Percentiles rank a stretch among this genome's conserved stretches.
phyloP scores from a whole-genome alignment of 176 grass and related monocot genomes.

The Leersia perrieri region DNA sequence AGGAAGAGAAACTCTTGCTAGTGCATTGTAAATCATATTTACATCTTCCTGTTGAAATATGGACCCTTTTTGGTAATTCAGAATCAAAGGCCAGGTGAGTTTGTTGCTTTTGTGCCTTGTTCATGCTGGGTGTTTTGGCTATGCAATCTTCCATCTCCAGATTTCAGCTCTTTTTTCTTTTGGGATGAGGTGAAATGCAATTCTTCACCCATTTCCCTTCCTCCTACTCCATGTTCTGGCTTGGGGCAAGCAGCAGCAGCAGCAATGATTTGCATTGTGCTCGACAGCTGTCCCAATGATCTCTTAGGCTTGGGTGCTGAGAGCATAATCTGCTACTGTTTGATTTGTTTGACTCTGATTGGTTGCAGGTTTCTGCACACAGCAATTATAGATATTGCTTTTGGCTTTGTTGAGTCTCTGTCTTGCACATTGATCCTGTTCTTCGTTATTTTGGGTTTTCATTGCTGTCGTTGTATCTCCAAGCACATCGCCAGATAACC shows the following conservation, averaged over 20 bases:
- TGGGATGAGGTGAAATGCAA: background rate
- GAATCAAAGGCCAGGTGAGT: background rate
- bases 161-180: background rate
- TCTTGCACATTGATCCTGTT: too few relatives aligned
- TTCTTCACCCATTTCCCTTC: background rate
- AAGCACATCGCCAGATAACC: too few relatives aligned
- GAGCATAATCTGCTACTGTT: too few relatives aligned
- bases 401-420: too few relatives aligned
- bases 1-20: background rate
- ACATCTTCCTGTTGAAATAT: background rate
- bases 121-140: background rate
- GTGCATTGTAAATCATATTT: background rate
- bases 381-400: too few relatives aligned
- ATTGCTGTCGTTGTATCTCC: too few relatives aligned
- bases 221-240: background rate
- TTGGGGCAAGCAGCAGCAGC: background rate
- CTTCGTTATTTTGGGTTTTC: too few relatives aligned
- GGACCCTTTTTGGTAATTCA: background rate
- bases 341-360: too few relatives aligned
- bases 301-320: too few relatives aligned
- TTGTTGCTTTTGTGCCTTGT: background rate
- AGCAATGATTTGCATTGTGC: background rate
- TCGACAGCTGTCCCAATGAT: background rate
- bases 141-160: background rate
- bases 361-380: too few relatives aligned